phyloP scores from a whole-genome alignment of 129 eudicot species.

The Escallonia rubra region DNA sequence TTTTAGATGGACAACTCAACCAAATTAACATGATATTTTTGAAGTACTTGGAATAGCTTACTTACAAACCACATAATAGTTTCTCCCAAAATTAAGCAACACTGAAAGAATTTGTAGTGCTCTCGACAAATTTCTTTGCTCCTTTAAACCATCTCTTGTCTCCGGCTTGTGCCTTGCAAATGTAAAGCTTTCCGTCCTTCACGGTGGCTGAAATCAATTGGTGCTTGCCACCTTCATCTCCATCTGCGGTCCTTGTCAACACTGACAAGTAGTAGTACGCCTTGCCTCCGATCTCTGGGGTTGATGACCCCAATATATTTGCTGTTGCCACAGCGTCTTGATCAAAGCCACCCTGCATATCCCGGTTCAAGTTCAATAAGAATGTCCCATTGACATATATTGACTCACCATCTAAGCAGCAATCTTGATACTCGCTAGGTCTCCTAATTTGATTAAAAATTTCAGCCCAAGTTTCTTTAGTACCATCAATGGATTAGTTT shows the following conservation, averaged over 20 bases:
- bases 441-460: too few species aligned
- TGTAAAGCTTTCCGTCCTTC: conserved; percentile 67
- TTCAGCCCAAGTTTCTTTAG: too few species aligned
- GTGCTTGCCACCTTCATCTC: conserved; percentile 97
- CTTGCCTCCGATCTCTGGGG: conserved; percentile 59
- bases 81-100: conserved; percentile 37
- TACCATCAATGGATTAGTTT: too few species aligned
- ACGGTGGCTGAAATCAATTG: conserved; percentile 66
- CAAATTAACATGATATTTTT: background rate
- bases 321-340: conserved; percentile 87
- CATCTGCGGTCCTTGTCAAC: conserved; percentile 92
- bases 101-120: conserved; percentile 62
- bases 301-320: conserved; percentile 69
- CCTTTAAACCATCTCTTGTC: conserved; percentile 98
- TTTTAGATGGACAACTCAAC: background rate
- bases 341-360: conserved; percentile 88
- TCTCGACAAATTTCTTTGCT: conserved; percentile 80
- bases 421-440: too few species aligned
- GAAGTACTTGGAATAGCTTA: background rate
- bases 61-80: conserved; percentile 20
- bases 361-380: background rate
- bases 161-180: conserved; percentile 93
- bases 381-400: background rate
- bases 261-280: conserved; percentile 70
- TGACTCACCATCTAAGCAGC: too few species aligned